Evolutionary conservation across 352 stramenopile genomes (phyloP), one percentile per base, ranked within the genome.

Genomic region (Elongisporangium prolatum): DNA sequence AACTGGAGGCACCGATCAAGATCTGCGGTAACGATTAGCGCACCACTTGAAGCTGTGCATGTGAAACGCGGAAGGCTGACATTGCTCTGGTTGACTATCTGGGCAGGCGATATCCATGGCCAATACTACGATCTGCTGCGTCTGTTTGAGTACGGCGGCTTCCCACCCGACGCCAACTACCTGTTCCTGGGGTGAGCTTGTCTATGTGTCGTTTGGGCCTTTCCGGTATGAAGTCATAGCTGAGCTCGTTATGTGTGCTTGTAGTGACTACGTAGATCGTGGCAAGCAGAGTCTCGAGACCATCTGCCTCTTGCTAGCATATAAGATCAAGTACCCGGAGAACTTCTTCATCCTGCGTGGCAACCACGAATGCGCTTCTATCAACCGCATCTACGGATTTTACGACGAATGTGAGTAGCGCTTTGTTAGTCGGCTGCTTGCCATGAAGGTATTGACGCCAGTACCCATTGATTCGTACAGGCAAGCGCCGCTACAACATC

Each of bases 81-180:
- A 9, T 9, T 40, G 14, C 4, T 13, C 1, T 8, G 9, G 2
- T 13, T 40, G 8, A 40, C 14, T 40, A 5, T 2, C 14, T 40
- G 8, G 1, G 28, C 14, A 40, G 97, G 96, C 34, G 97, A 99
- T 71, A 94, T 99, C 63, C 96, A 99, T 62, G 87, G 95, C 28
- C 97, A 99, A 78, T 99, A 98, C 71, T 96, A 98, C 77, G 97
- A 99, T 71, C 74, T 99, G 21, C 82, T 98, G 61, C 95, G 98
- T 66, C 77, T 99, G 21, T 99, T 99, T 54, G 76, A 88, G 49
- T 88, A 87, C 63, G 83, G 80, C 56, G 85, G 90, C 38, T 97
- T 98, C 67, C 89, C 84, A 17, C 90, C 93, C 8, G 79, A 89
- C 63, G 74, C 77, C 49, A 91, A 81, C 65, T 89, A 89, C 70